These are phyloP conservation scores for Nematocida parisii DNA, from an alignment of 371 early-diverging fungal species.

Conservation along the genomic window DNA sequence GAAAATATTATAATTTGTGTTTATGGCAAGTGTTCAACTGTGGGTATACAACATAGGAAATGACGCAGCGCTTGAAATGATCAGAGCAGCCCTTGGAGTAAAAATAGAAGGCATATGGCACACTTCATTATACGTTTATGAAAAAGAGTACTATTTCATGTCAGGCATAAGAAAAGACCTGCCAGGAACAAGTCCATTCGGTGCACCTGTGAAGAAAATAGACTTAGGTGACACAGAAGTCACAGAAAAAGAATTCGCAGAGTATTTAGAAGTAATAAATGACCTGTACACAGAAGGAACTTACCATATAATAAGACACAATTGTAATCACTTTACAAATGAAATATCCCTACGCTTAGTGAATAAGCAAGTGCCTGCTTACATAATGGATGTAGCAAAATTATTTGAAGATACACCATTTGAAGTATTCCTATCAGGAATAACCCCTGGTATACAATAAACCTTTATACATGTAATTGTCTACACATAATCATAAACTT, in stretches of 20 bases:
- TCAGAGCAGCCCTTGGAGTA: slow-evolving; percentile 32
- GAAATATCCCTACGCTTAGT: slow-evolving; percentile 56
- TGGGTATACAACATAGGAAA: slow-evolving; percentile 59
- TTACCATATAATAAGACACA: slow-evolving; percentile 67
- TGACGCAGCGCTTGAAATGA: neutral
- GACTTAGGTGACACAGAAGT: slow-evolving; percentile 62
- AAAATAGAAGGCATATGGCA: slow-evolving; percentile 72
- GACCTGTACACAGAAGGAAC: slow-evolving; percentile 53
- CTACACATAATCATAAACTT: neutral
- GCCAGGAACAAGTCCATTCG: slow-evolving; percentile 60
- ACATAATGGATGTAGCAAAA: slow-evolving; percentile 67
- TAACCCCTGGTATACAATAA: slow-evolving; percentile 12
- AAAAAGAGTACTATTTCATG: slow-evolving; percentile 79
- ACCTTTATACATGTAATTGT: neutral
- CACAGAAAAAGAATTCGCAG: slow-evolving; percentile 55
- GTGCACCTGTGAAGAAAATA: slow-evolving; percentile 44
- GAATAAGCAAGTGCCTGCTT: slow-evolving; percentile 61
- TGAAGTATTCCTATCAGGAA: slow-evolving; percentile 9
- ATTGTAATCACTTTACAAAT: slow-evolving; percentile 70
- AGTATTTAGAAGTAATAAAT: slow-evolving; percentile 50
- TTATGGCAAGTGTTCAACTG: slow-evolving; percentile 32
- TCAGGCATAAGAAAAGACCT: slow-evolving; percentile 71
- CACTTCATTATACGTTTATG: slow-evolving; percentile 81
- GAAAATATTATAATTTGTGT: slow-evolving; percentile 36
- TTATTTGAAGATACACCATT: slow-evolving; percentile 47